phyloP scores from a whole-genome alignment of 225 moss, liverwort and hornwort genomes.

The Pseudoscleropodium purum region DNA sequence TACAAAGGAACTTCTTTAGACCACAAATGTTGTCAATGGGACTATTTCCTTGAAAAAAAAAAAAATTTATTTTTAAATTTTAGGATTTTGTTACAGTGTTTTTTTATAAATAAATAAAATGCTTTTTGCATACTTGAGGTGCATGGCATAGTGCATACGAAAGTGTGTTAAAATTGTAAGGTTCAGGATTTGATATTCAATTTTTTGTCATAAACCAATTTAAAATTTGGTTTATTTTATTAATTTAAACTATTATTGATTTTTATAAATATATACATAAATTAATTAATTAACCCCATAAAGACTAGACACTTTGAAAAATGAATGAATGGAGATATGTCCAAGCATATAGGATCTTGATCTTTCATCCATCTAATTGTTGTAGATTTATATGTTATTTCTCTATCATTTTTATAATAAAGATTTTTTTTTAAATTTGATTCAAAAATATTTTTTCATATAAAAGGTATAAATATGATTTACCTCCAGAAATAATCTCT shows the following conservation, averaged over 20 bases:
- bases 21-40: too few species aligned
- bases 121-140: neutral
- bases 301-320: neutral
- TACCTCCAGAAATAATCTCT: too few species aligned
- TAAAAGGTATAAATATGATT: too few species aligned
- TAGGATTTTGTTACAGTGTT: fast-evolving
- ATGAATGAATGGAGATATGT: neutral
- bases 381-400: too few species aligned
- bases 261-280: neutral
- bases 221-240: neutral
- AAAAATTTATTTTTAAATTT: too few species aligned
- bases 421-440: too few species aligned
- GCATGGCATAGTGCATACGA: neutral
- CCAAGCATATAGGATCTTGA: neutral
- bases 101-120: neutral
- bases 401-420: too few species aligned
- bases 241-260: neutral
- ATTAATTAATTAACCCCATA: neutral
- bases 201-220: neutral
- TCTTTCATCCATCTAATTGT: neutral
- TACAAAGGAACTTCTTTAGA: too few species aligned
- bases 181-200: neutral
- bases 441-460: too few species aligned
- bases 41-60: too few species aligned
- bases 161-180: neutral